A percentile compares a stretch with the other conserved stretches of the same genome.
These are phyloP conservation scores for Ascochyta clinopodiicola DNA, from an alignment of 2,329 filamentous ascomycete species.

Conservation along the genomic window DNA sequence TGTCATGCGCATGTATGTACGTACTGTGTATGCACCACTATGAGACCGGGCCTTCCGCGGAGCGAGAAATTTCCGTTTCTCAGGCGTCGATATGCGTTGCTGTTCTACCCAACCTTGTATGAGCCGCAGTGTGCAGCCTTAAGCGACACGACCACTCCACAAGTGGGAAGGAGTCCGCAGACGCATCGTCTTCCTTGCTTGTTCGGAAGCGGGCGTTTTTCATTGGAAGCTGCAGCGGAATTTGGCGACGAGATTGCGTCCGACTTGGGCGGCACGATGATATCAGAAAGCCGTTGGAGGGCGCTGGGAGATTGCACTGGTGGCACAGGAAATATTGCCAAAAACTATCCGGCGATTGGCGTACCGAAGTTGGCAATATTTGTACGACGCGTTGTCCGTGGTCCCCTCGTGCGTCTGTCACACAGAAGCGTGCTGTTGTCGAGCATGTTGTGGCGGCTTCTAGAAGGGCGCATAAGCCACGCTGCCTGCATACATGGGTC, in stretches of 20 bases:
- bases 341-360: not conserved
- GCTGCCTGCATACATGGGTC: slow-evolving; percentile 7
- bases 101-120: slow-evolving; percentile 2
- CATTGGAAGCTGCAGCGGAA: slow-evolving; percentile 24
- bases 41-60: slow-evolving; percentile 24
- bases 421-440: slow-evolving; percentile 19
- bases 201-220: slow-evolving; percentile 24
- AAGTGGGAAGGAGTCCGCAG: slow-evolving; percentile 24
- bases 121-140: slow-evolving; percentile 18
- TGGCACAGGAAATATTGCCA: slow-evolving; percentile 18
- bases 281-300: slow-evolving; percentile 39
- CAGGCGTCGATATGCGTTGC: slow-evolving; percentile 19
- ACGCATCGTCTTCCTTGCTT: slow-evolving; percentile 25
- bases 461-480: slow-evolving; percentile 35
- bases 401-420: slow-evolving; percentile 20
- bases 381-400: slow-evolving; percentile 8
- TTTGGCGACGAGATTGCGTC: slow-evolving; percentile 28
- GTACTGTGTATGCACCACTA: not conserved
- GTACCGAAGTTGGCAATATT: slow-evolving; percentile 10
- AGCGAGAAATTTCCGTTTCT: slow-evolving; percentile 41
- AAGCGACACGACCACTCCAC: slow-evolving; percentile 27
- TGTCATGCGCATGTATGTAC: not conserved
- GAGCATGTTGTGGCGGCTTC: slow-evolving; percentile 35
- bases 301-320: slow-evolving; percentile 22
- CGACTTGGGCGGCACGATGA: slow-evolving; percentile 14